These are phyloP conservation scores for Capsicum pubescens DNA, from an alignment of 257 asterid species.

Conservation along the genomic window DNA sequence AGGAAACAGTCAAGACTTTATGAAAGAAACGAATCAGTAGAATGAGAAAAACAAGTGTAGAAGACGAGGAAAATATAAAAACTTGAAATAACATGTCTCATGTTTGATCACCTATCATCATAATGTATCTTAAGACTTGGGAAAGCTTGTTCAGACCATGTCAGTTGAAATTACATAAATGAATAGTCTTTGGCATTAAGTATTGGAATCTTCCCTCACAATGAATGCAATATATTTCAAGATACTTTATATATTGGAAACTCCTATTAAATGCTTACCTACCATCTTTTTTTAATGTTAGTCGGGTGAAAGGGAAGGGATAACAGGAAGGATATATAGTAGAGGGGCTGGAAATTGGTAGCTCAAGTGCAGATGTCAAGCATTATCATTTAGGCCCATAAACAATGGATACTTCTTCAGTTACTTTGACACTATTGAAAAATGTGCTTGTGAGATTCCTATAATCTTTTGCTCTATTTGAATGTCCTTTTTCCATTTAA, in stretches of 20 bases:
- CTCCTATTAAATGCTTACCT: neutral
- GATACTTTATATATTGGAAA: neutral
- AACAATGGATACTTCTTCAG: neutral
- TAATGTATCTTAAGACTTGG: neutral
- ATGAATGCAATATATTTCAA: neutral
- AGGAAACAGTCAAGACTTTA: neutral
- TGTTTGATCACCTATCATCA: neutral
- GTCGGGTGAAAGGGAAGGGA: neutral
- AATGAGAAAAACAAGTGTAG: slow-evolving; percentile 3
- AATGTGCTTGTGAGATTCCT: slow-evolving; percentile 14
- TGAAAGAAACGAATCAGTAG: neutral
- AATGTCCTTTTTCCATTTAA: neutral
- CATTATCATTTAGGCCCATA: neutral
- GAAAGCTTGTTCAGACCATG: neutral
- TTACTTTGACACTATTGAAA: neutral
- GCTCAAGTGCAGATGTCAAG: neutral
- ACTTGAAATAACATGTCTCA: neutral
- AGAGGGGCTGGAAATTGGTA: neutral
- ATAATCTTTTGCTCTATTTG: neutral
- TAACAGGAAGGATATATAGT: neutral
- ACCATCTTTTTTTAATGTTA: neutral
- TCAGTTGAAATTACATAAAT: neutral
- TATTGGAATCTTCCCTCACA: neutral
- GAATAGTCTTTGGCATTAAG: neutral
- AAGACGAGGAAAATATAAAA: neutral